Percentiles rank a stretch among this genome's conserved stretches.
These are phyloP conservation scores for Coprinopsis strossmayeri DNA, from an alignment of 768 basidiomycete species.

Conservation along the genomic window DNA sequence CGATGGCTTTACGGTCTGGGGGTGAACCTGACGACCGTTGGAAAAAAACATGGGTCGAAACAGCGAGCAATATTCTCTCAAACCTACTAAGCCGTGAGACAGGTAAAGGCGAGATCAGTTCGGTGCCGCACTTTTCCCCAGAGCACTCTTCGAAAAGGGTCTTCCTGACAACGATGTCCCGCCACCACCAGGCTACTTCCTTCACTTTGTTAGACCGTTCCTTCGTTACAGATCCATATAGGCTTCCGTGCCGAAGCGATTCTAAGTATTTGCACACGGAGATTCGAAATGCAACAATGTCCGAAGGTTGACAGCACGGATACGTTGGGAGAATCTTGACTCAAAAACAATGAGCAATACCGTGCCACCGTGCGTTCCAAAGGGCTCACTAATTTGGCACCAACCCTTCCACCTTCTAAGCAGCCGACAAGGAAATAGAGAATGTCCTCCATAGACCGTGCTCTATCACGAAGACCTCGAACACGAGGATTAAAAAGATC, in stretches of 20 bases:
- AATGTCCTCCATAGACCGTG: constrained; percentile 46
- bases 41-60: constrained; percentile 46
- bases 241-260: constrained; percentile 30
- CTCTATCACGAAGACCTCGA: constrained; percentile 45
- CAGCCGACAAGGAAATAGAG: constrained; percentile 41
- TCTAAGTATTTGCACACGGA: constrained; percentile 48
- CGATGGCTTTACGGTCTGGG: not conserved
- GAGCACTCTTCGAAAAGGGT: constrained; percentile 49
- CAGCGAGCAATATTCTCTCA: constrained; percentile 40
- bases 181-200: constrained; percentile 45
- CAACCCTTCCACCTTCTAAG: constrained; percentile 30
- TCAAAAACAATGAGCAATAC: no score
- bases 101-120: not conserved
- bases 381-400: constrained; percentile 16
- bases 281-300: constrained; percentile 44
- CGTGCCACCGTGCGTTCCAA: no score
- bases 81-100: constrained; percentile 30
- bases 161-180: constrained; percentile 47
- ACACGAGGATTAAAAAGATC: constrained; percentile 36
- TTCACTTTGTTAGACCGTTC: constrained; percentile 8
- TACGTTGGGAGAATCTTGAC: constrained; percentile 40
- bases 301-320: constrained; percentile 47
- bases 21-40: constrained; percentile 17
- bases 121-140: constrained; percentile 36
- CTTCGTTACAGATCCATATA: constrained; percentile 24